Percentiles rank a stretch among this genome's conserved stretches.
Evolutionary conservation across 1,139 yeast genomes (phyloP).

Genomic region (Blastobotrys capitulatus): DNA sequence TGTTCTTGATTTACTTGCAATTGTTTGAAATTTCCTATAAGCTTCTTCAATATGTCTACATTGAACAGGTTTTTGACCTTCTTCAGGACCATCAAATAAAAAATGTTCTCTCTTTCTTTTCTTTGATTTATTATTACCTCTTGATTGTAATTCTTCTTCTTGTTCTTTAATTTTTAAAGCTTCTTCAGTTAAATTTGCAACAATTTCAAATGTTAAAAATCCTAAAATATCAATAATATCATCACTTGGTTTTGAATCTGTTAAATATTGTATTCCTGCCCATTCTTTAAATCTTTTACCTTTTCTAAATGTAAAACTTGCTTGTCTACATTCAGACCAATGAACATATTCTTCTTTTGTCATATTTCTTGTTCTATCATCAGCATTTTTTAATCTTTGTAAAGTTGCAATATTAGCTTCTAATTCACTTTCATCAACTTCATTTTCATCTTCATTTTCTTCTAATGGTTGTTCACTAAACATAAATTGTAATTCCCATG

Average conservation of each 20-base stretch:
- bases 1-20: slow-evolving; percentile 58
- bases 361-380: slow-evolving; percentile 89
- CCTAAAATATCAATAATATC: slow-evolving; percentile 96
- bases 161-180: slow-evolving; percentile 75
- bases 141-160: slow-evolving; percentile 47
- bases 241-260: slow-evolving; percentile 90
- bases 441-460: slow-evolving; percentile 60
- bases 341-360: slow-evolving; percentile 96
- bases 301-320: slow-evolving; percentile 90
- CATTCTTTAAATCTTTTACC: slow-evolving; percentile 91
- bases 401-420: slow-evolving; percentile 88
- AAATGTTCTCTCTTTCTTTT: slow-evolving; percentile 45
- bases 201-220: slow-evolving; percentile 92
- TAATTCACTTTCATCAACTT: slow-evolving; percentile 76
- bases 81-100: slow-evolving; percentile 88
- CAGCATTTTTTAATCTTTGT: slow-evolving; percentile 86
- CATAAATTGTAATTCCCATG: slow-evolving; percentile 96
- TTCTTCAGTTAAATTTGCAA: slow-evolving; percentile 87
- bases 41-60: slow-evolving; percentile 90
- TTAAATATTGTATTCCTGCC: slow-evolving; percentile 81
- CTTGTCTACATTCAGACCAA: slow-evolving; percentile 98
- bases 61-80: slow-evolving; percentile 72
- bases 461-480: slow-evolving; percentile 84
- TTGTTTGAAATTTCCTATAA: slow-evolving; percentile 72
- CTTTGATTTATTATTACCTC: slow-evolving; percentile 24